phyloP scores from a whole-genome alignment of 331 rosid genomes.

The Prunus yedoensis region DNA sequence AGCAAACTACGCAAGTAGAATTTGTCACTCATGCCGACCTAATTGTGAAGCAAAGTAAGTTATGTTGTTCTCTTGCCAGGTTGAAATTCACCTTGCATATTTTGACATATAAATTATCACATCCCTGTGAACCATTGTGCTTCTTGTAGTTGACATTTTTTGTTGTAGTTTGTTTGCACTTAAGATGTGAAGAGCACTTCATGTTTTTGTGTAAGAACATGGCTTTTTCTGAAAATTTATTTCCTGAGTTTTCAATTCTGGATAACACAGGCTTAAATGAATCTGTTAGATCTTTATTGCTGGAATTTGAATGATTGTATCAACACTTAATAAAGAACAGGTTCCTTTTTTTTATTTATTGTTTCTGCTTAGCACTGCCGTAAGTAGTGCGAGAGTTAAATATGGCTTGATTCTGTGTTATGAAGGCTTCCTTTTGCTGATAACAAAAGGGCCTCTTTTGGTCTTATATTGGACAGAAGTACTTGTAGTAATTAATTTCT shows the following conservation, averaged over 20 bases:
- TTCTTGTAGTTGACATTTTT: neutral
- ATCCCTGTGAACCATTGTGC: conserved; percentile 3
- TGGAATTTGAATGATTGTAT: neutral
- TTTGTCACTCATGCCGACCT: conserved; percentile 98
- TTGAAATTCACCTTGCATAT: neutral
- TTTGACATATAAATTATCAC: neutral
- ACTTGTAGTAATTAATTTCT: neutral
- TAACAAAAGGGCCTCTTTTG: neutral
- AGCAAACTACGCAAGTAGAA: conserved; percentile 98
- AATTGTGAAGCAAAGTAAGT: conserved; percentile 99
- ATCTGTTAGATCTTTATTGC: neutral
- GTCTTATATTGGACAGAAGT: neutral
- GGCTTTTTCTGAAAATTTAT: neutral
- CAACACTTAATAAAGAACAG: neutral
- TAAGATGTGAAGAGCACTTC: conserved; percentile 3
- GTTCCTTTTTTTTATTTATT: neutral
- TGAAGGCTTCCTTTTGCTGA: neutral
- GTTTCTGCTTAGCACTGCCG: neutral
- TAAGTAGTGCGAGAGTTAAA: neutral
- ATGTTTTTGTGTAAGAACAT: neutral
- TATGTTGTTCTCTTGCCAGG: conserved; percentile 1
- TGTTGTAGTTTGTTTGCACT: neutral
- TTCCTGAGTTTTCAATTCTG: too few relatives aligned
- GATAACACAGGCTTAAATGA: too few relatives aligned
- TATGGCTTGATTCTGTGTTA: neutral